Conservation (phyloP, 768 basidiomycete genomes). For the Mycena pura region DNA sequence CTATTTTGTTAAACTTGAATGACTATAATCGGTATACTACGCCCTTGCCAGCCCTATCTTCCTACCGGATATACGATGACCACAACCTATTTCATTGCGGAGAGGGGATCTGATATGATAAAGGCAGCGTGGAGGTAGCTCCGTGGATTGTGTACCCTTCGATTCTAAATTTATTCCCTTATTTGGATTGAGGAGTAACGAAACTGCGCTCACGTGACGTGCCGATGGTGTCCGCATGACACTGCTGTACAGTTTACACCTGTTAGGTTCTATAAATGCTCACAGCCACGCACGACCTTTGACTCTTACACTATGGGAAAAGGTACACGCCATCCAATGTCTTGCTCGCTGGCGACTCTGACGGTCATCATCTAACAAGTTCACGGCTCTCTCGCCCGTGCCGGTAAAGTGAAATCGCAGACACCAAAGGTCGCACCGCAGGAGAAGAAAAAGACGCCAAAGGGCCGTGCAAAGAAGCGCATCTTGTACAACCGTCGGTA, state of each 20-base stretch:
- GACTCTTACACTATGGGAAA: too few relatives aligned
- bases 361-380: constrained; percentile 52
- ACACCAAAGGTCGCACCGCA: constrained; percentile 98
- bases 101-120: constrained; percentile 27
- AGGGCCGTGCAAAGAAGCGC: constrained; percentile 98
- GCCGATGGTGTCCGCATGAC: too few relatives aligned
- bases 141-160: constrained; percentile 6
- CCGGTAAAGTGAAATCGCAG: constrained; percentile 99
- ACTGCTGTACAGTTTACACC: too few relatives aligned
- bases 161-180: constrained; percentile 5
- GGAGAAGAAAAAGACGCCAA: constrained; percentile 99
- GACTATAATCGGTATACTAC: too few relatives aligned
- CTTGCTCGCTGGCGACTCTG: constrained; percentile 22
- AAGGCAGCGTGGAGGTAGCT: constrained; percentile 20
- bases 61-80: constrained; percentile 17
- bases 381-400: constrained; percentile 99
- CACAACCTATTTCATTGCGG: constrained; percentile 24
- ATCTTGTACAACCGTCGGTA: constrained; percentile 92
- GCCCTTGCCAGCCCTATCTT: constrained; percentile 17
- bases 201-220: too few relatives aligned
- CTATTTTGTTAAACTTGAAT: too few relatives aligned
- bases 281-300: too few relatives aligned
- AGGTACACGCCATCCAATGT: constrained; percentile 50
- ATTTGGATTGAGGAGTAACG: neutral
- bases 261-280: too few relatives aligned